Evolutionary conservation across 1,284 basidiomycete genomes (phyloP).

Genomic region (Abortiporus biennis): DNA sequence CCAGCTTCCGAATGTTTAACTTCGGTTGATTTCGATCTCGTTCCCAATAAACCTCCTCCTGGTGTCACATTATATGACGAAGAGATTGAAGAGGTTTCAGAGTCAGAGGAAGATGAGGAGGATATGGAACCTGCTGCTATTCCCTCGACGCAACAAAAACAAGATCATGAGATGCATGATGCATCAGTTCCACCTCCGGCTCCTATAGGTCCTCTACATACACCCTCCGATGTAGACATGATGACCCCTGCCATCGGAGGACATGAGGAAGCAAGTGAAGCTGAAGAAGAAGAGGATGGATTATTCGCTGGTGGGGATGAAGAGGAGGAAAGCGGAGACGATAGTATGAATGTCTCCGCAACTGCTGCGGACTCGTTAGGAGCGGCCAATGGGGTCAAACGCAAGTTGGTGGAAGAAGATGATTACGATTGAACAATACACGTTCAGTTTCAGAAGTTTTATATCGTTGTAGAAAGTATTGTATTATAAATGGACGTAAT

Average conservation of each 20-base stretch:
- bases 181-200: conserved; percentile 30
- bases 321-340: conserved; percentile 65
- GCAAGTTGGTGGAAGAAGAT: conserved; percentile 79
- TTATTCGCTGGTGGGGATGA: conserved; percentile 63
- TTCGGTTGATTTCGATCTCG: conserved; percentile 87
- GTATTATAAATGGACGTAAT: conserved; percentile 6
- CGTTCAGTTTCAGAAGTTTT: not conserved
- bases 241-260: conserved; percentile 35
- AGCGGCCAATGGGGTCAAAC: conserved; percentile 58
- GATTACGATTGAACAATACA: conserved; percentile 61
- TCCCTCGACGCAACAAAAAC: conserved; percentile 18
- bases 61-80: conserved; percentile 71
- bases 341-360: conserved; percentile 68
- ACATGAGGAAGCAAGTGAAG: conserved; percentile 60
- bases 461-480: not conserved
- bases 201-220: conserved; percentile 51
- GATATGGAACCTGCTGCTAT: conserved; percentile 55
- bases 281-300: conserved; percentile 49
- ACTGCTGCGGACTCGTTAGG: conserved; percentile 31
- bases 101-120: conserved; percentile 59
- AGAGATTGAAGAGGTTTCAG: conserved; percentile 72
- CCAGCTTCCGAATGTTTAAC: conserved; percentile 80
- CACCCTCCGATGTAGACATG: conserved; percentile 66
- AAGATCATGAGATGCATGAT: conserved; percentile 8
- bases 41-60: conserved; percentile 81